Evolutionary conservation across 305 asterid species (phyloP), one percentile per base, ranked within the genome.

Genomic region (Petunia hybrid): DNA sequence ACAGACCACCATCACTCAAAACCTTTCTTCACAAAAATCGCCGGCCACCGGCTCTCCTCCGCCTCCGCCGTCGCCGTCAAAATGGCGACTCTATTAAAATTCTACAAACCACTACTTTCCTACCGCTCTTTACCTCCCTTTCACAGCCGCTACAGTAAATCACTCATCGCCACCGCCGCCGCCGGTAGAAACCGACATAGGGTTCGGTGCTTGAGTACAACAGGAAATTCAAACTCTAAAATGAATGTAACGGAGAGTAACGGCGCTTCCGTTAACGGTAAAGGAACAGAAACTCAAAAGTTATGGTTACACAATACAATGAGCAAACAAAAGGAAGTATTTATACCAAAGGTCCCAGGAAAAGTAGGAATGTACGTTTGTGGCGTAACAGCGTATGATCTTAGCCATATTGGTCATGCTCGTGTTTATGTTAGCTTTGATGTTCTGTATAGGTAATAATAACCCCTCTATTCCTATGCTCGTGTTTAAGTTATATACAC

Each of bases 381-480:
- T 68, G 99, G 99, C 62, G 96, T 95, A 80, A 95, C 99, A 9
- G 97, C 97, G 0, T 95, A 95, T 87, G 99, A 95, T 90, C 94
- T 95, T 85, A 95, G 99, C 87, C 99, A 95, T 91, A 91, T 95
- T 78, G 99, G 99, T 5, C 98, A 95, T 79, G 98, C 98, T 77
- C 97, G 99, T 8, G 99, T 94, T 81, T 95, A 95, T 82, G 98
- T 94, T 80, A 89, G 91, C 76, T 96, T 96, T 81, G 99, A 96
- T 84, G 94, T 91, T 66, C 94, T 96, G 48, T 89, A 86, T 89
- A 91, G 98, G 99, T 92, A 45, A 81, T 73, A 16, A 46, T 41
- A 22, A 42, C 40, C 13, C 3, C 43, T 57, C 62, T 7, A 43
- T 61, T 36, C 45, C 38, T 62, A 31, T 43, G 69, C 78, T 43